Conservation (phyloP, 257 asterid genomes). For the Avicennia marina region DNA sequence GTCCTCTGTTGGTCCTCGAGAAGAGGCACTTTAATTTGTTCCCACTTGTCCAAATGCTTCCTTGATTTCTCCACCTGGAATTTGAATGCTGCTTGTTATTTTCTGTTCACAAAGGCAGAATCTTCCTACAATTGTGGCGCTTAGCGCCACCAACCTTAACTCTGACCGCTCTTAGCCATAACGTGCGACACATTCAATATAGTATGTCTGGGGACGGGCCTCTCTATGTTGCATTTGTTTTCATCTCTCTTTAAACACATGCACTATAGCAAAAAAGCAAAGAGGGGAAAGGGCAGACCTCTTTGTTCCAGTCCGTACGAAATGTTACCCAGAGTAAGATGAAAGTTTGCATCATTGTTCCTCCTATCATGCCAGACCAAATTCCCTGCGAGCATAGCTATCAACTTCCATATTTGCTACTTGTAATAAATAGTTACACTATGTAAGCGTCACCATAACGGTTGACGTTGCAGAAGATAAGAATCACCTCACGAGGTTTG, state of each 20-base stretch:
- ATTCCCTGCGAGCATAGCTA: constrained; percentile 42
- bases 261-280: too few species aligned
- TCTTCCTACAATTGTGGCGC: too few species aligned
- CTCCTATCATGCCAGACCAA: constrained; percentile 87
- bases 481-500: background rate
- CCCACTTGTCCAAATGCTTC: constrained; percentile 56
- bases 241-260: too few species aligned
- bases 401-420: background rate
- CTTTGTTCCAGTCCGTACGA: constrained; percentile 69
- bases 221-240: too few species aligned
- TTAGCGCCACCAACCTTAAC: too few species aligned
- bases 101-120: too few species aligned
- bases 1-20: constrained; percentile 15
- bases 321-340: constrained; percentile 68
- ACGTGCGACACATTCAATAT: too few species aligned
- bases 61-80: constrained; percentile 66
- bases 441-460: too few species aligned
- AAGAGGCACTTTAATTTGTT: constrained; percentile 39
- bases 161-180: too few species aligned
- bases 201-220: too few species aligned
- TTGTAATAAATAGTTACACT: background rate
- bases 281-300: constrained; percentile 45
- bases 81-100: background rate
- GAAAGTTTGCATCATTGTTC: constrained; percentile 77
- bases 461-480: too few species aligned